A percentile compares a stretch with the other conserved stretches of the same genome.
Conservation (phyloP, 139 green algal genomes). For the Picochlorum sp. region DNA sequence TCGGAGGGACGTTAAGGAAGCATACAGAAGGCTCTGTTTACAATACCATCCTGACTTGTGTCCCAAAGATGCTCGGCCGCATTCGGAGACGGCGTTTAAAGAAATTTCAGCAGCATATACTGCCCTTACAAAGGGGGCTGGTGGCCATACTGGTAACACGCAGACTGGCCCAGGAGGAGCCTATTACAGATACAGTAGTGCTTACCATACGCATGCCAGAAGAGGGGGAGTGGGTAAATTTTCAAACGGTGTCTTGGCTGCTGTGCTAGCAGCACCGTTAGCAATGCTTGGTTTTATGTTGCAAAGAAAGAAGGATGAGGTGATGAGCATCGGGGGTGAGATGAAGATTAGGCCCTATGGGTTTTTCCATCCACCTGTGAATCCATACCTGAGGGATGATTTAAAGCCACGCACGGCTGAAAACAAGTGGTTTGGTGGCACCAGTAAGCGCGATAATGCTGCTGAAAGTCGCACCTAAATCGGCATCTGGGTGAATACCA, state of each 20-base stretch:
- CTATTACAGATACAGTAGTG: constrained; percentile 1
- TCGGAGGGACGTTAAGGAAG: constrained; percentile 1
- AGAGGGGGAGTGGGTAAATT: not conserved
- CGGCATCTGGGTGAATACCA: too few relatives aligned
- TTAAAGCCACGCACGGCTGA: not conserved
- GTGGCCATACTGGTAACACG: not conserved
- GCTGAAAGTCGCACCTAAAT: too few relatives aligned
- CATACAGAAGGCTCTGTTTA: constrained; percentile 6
- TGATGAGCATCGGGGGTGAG: not conserved
- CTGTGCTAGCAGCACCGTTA: constrained; percentile 4
- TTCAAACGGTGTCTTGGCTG: constrained; percentile 9
- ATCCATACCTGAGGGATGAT: constrained; percentile 13
- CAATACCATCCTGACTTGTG: constrained; percentile 14
- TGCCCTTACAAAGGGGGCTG: not conserved
- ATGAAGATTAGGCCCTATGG: constrained; percentile 8
- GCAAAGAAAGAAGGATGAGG: not conserved
- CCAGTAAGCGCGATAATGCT: not conserved
- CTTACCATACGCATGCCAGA: not conserved
- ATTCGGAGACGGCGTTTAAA: constrained; percentile 12
- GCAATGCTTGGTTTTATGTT: constrained; percentile 7
- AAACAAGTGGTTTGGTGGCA: not conserved
- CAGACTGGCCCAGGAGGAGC: not conserved
- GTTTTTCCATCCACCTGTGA: constrained; percentile 8
- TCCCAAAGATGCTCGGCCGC: not conserved
- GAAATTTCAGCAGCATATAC: constrained; percentile 15